Conservation (phyloP, 306 rosid species). For the Corylus americana region DNA sequence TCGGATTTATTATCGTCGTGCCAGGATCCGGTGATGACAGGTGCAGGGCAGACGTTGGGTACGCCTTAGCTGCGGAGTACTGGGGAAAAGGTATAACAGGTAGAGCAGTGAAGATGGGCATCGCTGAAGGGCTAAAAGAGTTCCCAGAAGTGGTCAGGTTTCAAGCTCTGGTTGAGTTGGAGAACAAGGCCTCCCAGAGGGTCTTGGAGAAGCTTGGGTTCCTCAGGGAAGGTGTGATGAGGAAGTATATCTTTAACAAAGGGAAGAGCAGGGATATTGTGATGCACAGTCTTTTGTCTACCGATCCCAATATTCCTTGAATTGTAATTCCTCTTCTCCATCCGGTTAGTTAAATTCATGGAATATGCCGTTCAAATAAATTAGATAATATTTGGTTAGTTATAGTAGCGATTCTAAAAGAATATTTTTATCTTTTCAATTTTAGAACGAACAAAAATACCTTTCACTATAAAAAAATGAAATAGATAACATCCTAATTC, state of each 20-base stretch:
- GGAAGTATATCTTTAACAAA: slow-evolving; percentile 28
- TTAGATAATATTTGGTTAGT: too few species aligned
- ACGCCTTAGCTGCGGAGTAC: slow-evolving; percentile 18
- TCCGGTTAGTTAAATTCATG: too few species aligned
- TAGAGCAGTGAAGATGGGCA: slow-evolving; percentile 32
- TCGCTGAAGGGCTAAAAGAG: slow-evolving; percentile 14
- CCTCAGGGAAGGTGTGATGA: slow-evolving; percentile 27
- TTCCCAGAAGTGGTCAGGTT: slow-evolving; percentile 20
- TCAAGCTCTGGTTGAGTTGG: slow-evolving; percentile 23
- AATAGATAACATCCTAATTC: too few species aligned
- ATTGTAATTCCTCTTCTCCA: too few species aligned
- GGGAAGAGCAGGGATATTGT: slow-evolving; percentile 19
- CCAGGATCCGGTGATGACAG: slow-evolving; percentile 19
- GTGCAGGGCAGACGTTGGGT: slow-evolving; percentile 21
- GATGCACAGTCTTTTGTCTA: slow-evolving; percentile 18
- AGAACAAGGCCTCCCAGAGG: slow-evolving; percentile 39
- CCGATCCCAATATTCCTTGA: neutral
- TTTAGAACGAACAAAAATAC: too few species aligned
- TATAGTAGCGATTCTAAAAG: too few species aligned
- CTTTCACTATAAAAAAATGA: too few species aligned
- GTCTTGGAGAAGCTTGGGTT: slow-evolving; percentile 41
- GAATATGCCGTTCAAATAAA: too few species aligned
- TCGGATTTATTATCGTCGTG: slow-evolving; percentile 22
- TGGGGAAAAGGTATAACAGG: slow-evolving; percentile 34
- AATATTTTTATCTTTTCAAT: too few species aligned